Conservation (phyloP, 1,139 yeast genomes). For the Scheffersomyces segobiensis region DNA sequence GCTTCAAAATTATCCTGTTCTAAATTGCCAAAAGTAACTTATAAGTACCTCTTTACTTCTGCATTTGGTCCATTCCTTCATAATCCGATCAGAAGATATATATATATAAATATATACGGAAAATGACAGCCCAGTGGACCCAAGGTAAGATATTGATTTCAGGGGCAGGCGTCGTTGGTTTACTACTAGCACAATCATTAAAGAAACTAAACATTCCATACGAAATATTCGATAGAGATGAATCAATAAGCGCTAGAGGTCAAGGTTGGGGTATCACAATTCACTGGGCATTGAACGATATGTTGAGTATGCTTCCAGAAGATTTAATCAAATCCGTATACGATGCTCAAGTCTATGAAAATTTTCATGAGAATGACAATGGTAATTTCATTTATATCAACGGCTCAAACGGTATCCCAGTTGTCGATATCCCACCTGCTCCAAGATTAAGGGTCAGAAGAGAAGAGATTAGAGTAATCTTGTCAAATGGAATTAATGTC, state of each 20-base stretch:
- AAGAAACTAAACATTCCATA: not conserved
- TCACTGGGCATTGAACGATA: slow-evolving; percentile 26
- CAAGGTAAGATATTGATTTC: slow-evolving; percentile 5
- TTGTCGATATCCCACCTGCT: slow-evolving; percentile 27
- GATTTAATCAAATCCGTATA: slow-evolving; percentile 16
- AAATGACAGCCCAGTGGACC: not conserved
- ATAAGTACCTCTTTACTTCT: not conserved
- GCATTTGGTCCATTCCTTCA: not conserved
- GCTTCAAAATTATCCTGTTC: not conserved
- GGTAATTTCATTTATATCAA: slow-evolving; percentile 28
- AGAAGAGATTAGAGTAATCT: slow-evolving; percentile 22
- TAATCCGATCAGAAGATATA: not conserved
- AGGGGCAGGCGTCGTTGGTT: slow-evolving; percentile 21
- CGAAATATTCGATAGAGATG: slow-evolving; percentile 24
- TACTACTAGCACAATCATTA: not conserved
- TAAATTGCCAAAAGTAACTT: not conserved
- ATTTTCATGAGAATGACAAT: slow-evolving; percentile 22
- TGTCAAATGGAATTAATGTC: slow-evolving; percentile 22
- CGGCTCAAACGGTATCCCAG: slow-evolving; percentile 22
- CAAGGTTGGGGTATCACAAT: slow-evolving; percentile 31
- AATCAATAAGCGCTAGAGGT: slow-evolving; percentile 18
- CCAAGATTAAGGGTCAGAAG: slow-evolving; percentile 25
- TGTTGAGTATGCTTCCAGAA: slow-evolving; percentile 19
- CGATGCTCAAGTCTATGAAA: slow-evolving; percentile 24
- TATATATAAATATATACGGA: no score